These are phyloP conservation scores for Cyclanthera cordifolia DNA, from an alignment of 306 rosid species.

Conservation along the genomic window DNA sequence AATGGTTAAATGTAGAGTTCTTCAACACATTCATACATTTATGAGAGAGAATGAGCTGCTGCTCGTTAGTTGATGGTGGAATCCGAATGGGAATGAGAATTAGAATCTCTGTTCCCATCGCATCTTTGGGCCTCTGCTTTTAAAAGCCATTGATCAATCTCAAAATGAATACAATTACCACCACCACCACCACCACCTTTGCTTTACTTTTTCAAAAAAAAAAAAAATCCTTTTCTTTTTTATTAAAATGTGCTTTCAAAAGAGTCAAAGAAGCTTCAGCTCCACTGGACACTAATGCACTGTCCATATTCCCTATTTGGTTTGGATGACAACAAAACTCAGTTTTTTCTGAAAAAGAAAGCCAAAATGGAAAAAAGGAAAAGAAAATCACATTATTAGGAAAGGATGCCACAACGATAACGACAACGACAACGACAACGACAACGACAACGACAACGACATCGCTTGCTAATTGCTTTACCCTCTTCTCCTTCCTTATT, in stretches of 20 bases:
- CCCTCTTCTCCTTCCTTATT: not conserved
- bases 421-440: not conserved
- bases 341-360: slow-evolving; percentile 3
- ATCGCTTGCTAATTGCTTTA: not conserved
- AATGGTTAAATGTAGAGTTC: no score
- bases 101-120: slow-evolving; percentile 11
- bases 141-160: slow-evolving; percentile 7
- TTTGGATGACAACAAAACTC: slow-evolving; percentile 8
- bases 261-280: slow-evolving; percentile 11
- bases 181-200: slow-evolving; percentile 1
- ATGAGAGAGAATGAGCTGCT: not conserved
- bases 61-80: slow-evolving; percentile 5
- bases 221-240: not conserved
- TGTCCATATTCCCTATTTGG: slow-evolving; percentile 13
- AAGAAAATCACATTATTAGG: not conserved
- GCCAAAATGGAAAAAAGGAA: not conserved
- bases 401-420: not conserved
- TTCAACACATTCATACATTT: no score
- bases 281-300: slow-evolving; percentile 10
- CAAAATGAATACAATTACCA: slow-evolving; percentile 4
- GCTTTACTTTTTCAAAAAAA: slow-evolving; percentile 8
- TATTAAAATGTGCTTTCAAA: slow-evolving; percentile 5
- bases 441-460: not conserved
- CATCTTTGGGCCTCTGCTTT: slow-evolving; percentile 10
- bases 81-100: slow-evolving; percentile 16